Evolutionary conservation across 2,329 filamentous ascomycete species (phyloP), one percentile per base, ranked within the genome.

Genomic region (Claviceps cyperi): DNA sequence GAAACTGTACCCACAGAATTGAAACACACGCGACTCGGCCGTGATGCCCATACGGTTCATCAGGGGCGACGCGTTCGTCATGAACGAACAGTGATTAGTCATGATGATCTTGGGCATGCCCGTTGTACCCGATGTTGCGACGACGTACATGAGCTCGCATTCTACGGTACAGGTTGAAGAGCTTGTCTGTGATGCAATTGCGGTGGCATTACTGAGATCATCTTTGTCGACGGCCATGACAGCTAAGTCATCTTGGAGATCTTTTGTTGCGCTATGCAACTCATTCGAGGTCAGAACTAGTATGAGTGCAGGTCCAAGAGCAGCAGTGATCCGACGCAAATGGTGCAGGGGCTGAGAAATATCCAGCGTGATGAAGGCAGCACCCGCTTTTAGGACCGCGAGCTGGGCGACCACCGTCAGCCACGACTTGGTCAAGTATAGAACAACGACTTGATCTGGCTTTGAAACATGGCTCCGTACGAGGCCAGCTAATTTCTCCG

Each of bases 1-100:
- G 21, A 50, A 50, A 28, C 36, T 50, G 17, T 50, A 50, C 1
- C 43, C 37, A 5, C 22, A 46, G 35, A 50, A 50, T 14, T 50
- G 49, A 14, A 50, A 22, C n/a, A 47, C 49, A 3, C 49, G 49
- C 22, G 37, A 46, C 5, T 41, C 39, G 2, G 49, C 43, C 5
- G 28, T 40, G 17, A 50, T 28, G 43, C 38, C 46, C 37, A 38
- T 1, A 35, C 14, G 37, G 14, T 32, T 35, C n/a, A 9, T 24
- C 43, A 50, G 45, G 21, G 13, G 37, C 43, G 28, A 22, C 39
- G 19, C 38, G n/a, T 32, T 46, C 37, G 43, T 37, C 24, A 45
- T 24, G 22, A 45, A 45, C 24, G 43, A 3, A 17, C 35, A 24
- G 14, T 45, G 43, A 4, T 45, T 5, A 28, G 32, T 28, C 22